Conservation (phyloP, 352 stramenopile genomes). For the Thalassiosira exigua region DNA sequence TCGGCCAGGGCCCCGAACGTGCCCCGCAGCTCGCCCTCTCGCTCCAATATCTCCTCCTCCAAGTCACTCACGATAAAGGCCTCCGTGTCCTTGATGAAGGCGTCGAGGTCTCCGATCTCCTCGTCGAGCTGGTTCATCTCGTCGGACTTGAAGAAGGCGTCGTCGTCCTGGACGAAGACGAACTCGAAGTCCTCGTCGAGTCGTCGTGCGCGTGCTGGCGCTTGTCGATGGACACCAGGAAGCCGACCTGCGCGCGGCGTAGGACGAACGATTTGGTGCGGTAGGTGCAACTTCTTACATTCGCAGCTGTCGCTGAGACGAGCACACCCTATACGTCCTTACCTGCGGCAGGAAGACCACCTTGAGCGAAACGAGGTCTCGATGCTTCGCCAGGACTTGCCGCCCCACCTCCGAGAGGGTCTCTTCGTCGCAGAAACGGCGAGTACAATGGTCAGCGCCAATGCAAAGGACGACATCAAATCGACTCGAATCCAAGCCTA, state of each 20-base stretch:
- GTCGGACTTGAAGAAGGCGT: constrained; percentile 82
- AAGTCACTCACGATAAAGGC: constrained; percentile 79
- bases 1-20: constrained; percentile 79
- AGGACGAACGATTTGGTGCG: too few species aligned
- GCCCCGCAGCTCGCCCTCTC: constrained; percentile 73
- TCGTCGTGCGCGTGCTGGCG: constrained; percentile 54
- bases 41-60: constrained; percentile 82
- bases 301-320: too few species aligned
- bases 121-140: constrained; percentile 79
- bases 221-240: constrained; percentile 73
- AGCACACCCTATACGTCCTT: too few species aligned
- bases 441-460: too few species aligned
- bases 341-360: constrained; percentile 71
- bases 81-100: constrained; percentile 83
- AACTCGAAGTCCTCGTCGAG: constrained; percentile 72
- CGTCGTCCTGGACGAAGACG: constrained; percentile 73
- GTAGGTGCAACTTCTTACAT: too few species aligned
- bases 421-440: too few species aligned
- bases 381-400: constrained; percentile 54
- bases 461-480: too few species aligned
- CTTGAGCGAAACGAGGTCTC: constrained; percentile 52
- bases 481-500: too few species aligned
- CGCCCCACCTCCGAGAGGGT: constrained; percentile 54
- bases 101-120: constrained; percentile 82
- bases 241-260: constrained; percentile 79